Evolutionary conservation across 139 green algal genomes (phyloP), one percentile per base, ranked within the genome.

Genomic region (Auxenochlorella pyrenoidosa): DNA sequence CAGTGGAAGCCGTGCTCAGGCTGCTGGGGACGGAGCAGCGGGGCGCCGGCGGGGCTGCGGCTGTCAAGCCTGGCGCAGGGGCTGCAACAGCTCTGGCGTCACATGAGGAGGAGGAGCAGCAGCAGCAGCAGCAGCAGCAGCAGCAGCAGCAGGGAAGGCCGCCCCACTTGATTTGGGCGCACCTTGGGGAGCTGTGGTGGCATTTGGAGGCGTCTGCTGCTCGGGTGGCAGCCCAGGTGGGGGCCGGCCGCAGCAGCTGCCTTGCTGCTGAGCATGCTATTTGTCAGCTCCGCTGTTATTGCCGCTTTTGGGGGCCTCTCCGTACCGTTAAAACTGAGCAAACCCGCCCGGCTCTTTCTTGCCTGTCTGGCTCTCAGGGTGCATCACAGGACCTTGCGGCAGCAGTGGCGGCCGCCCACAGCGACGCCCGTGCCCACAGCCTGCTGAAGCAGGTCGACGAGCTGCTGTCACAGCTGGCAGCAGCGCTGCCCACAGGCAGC

Each of bases 121-220:
- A 12, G 0, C 40, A 2, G 24, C n/a, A 76, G 36, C 71, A 78
- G 18, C 77, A 71, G 54, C 47, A 43, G 38, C 6, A 1, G 21
- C 51, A 36, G 54, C 78, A 51, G 24, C 54, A 32, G 77, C 77
- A 44, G 4, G 0, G 13, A 21, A 65, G n/a, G 59, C 58, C 79
- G 28, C 59, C 59, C 1, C 54, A 84, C 24, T 40, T 84, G 79
- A 63, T 84, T 26, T 84, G 40, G 59, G 30, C 75, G 58, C 79
- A 84, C 19, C 38, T 84, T 26, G 79, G 59, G 0, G 79, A 84
- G 3, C 40, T 75, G 36, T 84, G 79, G 79, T n/a, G 59, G 58
- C 58, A 73, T 24, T 15, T 84, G 36, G 24, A 84, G 38, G 79
- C 70, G 47, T 47, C 32, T 16, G 73, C 73, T 58, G 40, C 36